Evolutionary conservation across 805 yeast genomes (phyloP), one percentile per base, ranked within the genome.

Genomic region (Ogataea pini): DNA sequence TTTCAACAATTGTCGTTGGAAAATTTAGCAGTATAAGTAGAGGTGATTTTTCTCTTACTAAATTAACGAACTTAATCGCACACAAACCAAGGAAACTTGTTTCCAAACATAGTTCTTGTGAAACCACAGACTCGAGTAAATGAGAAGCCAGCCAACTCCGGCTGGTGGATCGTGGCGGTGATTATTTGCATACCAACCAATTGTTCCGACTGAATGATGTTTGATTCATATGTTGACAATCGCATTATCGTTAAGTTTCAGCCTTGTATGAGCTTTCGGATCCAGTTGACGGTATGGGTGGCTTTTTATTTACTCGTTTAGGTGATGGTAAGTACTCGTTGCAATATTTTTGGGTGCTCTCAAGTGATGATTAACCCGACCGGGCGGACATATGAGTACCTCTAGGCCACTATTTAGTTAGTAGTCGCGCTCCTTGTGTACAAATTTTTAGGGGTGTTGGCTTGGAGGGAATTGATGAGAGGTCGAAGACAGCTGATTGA

Each of bases 201-300:
- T 77, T 77, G 81, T 77, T 77, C 81, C 82, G 65, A 76, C 82
- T 73, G 82, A 77, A 76, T 71, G 58, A 51, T 55, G 62, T 50
- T 46, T 59, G 45, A 56, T 50, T 65, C 65, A 65, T 48, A 56
- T 72, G 80, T 76, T 69, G 80, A 77, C 80, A 75, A 74, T 65
- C 59, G 77, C 76, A 68, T 51, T 68, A 60, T 76, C 79, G 80
- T 76, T 76, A 76, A 76, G 81, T 76, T 76, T 76, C 81, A 76
- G 80, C 81, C 81, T 76, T 76, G 80, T 76, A 76, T 76, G 81
- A 76, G 79, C 65, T 51, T 42, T 48, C 42, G 42, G 37, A 7
- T 32, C 36, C 40, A 25, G 18, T 34, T 19, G 40, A 14, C 29
- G 34, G 37, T 24, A 36, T 44, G 47, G 25, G 31, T 22, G 49